phyloP scores from a whole-genome alignment of 331 rosid genomes.

The Acacia pycnantha region DNA sequence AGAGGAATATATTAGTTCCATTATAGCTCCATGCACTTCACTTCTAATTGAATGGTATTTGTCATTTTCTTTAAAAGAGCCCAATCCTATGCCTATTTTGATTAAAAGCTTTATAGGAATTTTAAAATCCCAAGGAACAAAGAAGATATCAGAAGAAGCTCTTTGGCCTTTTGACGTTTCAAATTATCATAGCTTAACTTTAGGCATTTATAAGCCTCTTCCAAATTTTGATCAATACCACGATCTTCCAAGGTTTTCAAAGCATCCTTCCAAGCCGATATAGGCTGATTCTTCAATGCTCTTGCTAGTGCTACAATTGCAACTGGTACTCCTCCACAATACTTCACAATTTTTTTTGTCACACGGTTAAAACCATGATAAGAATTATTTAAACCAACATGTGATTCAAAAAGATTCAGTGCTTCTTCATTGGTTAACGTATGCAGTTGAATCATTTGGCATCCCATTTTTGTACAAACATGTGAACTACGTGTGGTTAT shows the following conservation, averaged over 20 bases:
- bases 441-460: background rate
- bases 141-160: background rate
- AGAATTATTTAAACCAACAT: background rate
- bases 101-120: background rate
- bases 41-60: background rate
- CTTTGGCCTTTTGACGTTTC: background rate
- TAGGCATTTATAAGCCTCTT: background rate
- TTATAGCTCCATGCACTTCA: background rate
- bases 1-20: background rate
- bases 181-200: background rate
- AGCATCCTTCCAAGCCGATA: conserved; percentile 1
- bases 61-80: background rate
- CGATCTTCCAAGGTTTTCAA: background rate
- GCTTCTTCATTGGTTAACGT: background rate
- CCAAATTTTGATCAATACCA: too few species aligned
- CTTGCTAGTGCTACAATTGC: conserved; percentile 28
- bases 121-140: background rate
- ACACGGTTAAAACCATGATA: background rate
- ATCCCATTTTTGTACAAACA: background rate
- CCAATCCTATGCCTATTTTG: background rate
- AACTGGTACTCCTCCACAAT: conserved; percentile 21
- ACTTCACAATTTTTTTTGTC: background rate
- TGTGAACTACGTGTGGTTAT: background rate
- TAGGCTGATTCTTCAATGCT: background rate
- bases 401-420: background rate